These are phyloP conservation scores for Edaphochlamys debaryana DNA, from an alignment of 139 green algal species.

Conservation along the genomic window DNA sequence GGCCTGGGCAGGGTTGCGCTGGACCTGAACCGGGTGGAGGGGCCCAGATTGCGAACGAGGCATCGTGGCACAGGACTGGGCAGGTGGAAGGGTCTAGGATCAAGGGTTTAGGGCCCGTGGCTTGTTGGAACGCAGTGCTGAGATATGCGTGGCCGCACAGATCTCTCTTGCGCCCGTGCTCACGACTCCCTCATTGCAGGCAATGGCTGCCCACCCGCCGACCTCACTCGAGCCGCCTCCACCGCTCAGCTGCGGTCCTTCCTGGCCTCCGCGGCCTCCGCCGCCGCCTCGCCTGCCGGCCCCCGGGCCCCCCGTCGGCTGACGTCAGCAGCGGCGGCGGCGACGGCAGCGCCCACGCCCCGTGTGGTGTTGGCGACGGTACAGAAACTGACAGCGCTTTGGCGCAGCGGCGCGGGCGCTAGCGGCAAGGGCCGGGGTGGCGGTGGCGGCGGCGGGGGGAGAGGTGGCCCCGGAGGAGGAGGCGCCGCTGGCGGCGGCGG, in stretches of 20 bases:
- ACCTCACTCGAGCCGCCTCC: constrained; percentile 10
- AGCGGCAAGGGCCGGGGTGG: neutral
- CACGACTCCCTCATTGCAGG: neutral
- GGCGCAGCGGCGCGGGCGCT: neutral
- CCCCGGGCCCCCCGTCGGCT: too few relatives aligned
- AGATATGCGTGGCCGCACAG: too few relatives aligned
- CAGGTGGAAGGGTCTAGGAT: too few relatives aligned
- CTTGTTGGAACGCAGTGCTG: too few relatives aligned
- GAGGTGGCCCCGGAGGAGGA: neutral
- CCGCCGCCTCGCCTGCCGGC: neutral
- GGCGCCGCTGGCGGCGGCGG: neutral
- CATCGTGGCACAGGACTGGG: too few relatives aligned
- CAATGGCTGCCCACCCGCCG: neutral
- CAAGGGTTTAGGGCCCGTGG: too few relatives aligned
- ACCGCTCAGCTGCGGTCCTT: constrained; percentile 28
- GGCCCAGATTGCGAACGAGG: too few relatives aligned
- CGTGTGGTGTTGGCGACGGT: constrained; percentile 46
- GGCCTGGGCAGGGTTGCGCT: too few relatives aligned
- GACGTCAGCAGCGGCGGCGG: too few relatives aligned
- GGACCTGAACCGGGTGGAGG: too few relatives aligned
- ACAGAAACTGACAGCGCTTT: constrained; percentile 53
- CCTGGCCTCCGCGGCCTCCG: neutral
- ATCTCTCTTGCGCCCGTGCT: too few relatives aligned
- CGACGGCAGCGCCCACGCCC: too few relatives aligned
- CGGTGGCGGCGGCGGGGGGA: neutral